Base-by-base conservation (phyloP, 139 green algal species). In the Volvox reticuliferus region DNA sequence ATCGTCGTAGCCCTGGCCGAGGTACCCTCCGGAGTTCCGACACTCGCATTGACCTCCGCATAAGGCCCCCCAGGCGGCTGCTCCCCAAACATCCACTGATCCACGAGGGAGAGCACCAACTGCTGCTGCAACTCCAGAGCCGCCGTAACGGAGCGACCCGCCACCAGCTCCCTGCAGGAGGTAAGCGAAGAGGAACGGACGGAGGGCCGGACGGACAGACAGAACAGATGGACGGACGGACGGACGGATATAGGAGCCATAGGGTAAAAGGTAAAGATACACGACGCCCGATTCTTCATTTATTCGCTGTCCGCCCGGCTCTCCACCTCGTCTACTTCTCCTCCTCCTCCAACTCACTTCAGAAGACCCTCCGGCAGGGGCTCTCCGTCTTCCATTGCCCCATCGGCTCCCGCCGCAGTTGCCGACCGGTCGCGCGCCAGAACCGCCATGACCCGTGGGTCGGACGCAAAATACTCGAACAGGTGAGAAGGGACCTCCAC, bases 401-500 rank as follows among this genome's bases (percentile, higher is more conserved):
- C 50, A 33, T 21, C 81, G 18, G 81, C n/a, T 17, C 67, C 77
- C 73, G 50, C 63, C 55, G 22, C 35, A 19, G 75, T 30, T 28
- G 32, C 12, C 3, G 50, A 75, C 17, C 50, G 28, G 65, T 93
- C 91, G 5, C 93, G 88, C 0, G 92, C 80, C 18, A 95, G 67
- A 65, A 94, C 1, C 12, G 65, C 62, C 78, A 98, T 88, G 13
- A 92, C 90, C 1, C 78, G 77, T 2, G 92, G 82, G 94, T 98
- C 93, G 20, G 79, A 62, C 22, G 91, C 93, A 91, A 97, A 98
- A 36, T 95, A 93, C 94, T 99, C 97, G 65, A 97, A 94, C 14
- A 99, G 84, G 90, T 99, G 98, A 0, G 95, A 98, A 24, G 98
- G 97, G 18, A 98, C 89, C 93, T 99, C 98, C 62, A 99, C 95